A percentile compares a stretch with the other conserved stretches of the same genome.
Evolutionary conservation across 306 rosid genomes (phyloP).

Genomic region (Pyrus bretschneideri): DNA sequence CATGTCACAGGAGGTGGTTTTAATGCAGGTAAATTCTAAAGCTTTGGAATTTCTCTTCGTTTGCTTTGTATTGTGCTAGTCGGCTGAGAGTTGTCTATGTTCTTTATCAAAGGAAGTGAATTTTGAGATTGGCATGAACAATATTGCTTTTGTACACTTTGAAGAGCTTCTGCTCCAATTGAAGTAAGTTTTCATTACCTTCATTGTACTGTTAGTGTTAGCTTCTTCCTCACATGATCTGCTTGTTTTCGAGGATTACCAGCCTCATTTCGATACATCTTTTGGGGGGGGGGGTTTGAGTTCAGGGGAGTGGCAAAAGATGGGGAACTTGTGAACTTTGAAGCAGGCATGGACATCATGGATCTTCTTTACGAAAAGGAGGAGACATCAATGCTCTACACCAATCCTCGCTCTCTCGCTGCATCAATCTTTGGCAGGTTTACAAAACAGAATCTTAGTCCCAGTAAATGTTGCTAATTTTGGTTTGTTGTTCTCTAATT

Average conservation of each 20-base stretch:
- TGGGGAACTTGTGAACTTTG: constrained; percentile 69
- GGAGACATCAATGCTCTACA: constrained; percentile 43
- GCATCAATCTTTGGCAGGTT: constrained; percentile 63
- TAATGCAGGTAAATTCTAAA: constrained; percentile 60
- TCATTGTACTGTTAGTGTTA: not conserved
- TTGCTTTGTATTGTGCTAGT: not conserved
- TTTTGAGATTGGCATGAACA: constrained; percentile 72
- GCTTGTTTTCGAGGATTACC: not conserved
- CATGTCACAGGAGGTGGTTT: constrained; percentile 53
- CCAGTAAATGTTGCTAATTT: not conserved
- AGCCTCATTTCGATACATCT: not conserved
- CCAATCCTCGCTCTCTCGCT: constrained; percentile 58
- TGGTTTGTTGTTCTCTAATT: not conserved
- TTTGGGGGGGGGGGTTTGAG: constrained; percentile 20
- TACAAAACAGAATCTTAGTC: not conserved
- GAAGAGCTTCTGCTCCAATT: constrained; percentile 65
- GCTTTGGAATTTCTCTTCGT: constrained; percentile 3
- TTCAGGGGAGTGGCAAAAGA: constrained; percentile 69
- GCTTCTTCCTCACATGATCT: not conserved
- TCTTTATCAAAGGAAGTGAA: constrained; percentile 51
- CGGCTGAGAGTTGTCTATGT: constrained; percentile 7
- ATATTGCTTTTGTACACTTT: constrained; percentile 53
- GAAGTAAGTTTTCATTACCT: constrained; percentile 35
- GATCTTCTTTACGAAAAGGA: constrained; percentile 83
- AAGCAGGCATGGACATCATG: constrained; percentile 75